phyloP scores from a whole-genome alignment of 805 yeast species.

The Candida glaebosa region DNA sequence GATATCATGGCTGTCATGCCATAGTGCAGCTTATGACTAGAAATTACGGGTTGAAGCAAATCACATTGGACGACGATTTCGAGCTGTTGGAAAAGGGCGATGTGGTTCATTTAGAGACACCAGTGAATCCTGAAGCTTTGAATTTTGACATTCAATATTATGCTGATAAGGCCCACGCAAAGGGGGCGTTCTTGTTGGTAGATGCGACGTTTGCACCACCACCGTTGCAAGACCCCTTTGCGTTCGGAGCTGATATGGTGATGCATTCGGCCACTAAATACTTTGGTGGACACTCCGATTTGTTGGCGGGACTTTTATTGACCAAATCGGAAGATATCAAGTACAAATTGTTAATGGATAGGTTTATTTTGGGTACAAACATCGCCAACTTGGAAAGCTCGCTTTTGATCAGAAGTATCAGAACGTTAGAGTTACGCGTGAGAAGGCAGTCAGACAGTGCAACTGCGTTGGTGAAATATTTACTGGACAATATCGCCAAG shows the following conservation, averaged over 20 bases:
- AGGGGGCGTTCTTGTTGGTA: conserved; percentile 68
- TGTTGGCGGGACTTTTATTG: conserved; percentile 75
- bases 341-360: conserved; percentile 51
- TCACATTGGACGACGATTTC: conserved; percentile 37
- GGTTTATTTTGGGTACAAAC: conserved; percentile 74
- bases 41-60: conserved; percentile 51
- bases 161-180: conserved; percentile 68
- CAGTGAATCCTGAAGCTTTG: conserved; percentile 80
- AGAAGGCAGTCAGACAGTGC: conserved; percentile 63
- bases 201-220: conserved; percentile 96
- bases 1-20: conserved; percentile 84
- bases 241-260: conserved; percentile 82
- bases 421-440: conserved; percentile 76
- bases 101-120: conserved; percentile 80
- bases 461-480: conserved; percentile 53
- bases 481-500: conserved; percentile 46
- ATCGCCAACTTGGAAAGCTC: conserved; percentile 75
- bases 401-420: conserved; percentile 70
- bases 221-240: conserved; percentile 78
- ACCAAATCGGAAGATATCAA: conserved; percentile 53
- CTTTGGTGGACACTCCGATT: conserved; percentile 94
- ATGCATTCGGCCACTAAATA: conserved; percentile 92
- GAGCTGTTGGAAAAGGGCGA: conserved; percentile 62
- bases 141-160: conserved; percentile 59
- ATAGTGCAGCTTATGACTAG: conserved; percentile 62